Evolutionary conservation across 2,329 filamentous ascomycete species (phyloP).

Genomic region (Claviceps citrina): DNA sequence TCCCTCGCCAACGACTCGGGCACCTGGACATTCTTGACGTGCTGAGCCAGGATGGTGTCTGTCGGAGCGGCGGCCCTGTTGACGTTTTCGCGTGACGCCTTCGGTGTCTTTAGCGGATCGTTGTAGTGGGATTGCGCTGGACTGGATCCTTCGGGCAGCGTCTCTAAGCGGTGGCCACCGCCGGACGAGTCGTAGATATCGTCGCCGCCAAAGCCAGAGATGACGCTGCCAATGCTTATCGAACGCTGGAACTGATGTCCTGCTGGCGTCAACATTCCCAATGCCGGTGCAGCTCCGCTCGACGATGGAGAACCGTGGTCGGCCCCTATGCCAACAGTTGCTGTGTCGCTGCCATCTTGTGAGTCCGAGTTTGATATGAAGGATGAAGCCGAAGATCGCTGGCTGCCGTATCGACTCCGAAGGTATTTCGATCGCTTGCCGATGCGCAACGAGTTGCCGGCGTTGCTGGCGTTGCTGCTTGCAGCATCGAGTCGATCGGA

Average conservation of each 20-base stretch:
- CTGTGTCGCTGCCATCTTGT: slow-evolving; percentile 54
- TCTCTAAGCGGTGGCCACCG: slow-evolving; percentile 33
- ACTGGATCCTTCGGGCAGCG: slow-evolving; percentile 33
- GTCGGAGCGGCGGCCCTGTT: slow-evolving; percentile 44
- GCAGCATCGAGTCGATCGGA: slow-evolving; percentile 23
- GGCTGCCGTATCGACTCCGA: slow-evolving; percentile 40
- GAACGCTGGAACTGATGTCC: slow-evolving; percentile 52
- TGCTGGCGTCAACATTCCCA: slow-evolving; percentile 32
- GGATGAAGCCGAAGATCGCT: slow-evolving; percentile 46
- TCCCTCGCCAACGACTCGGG: slow-evolving; percentile 77
- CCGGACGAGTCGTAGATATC: slow-evolving; percentile 32
- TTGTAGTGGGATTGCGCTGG: slow-evolving; percentile 23
- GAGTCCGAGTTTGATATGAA: slow-evolving; percentile 38
- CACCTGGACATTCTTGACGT: slow-evolving; percentile 79
- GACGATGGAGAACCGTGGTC: slow-evolving; percentile 77
- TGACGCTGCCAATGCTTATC: slow-evolving; percentile 80
- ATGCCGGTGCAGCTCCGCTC: slow-evolving; percentile 53
- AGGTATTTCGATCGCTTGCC: slow-evolving; percentile 40
- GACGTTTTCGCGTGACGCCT: slow-evolving; percentile 37
- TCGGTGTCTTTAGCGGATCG: slow-evolving; percentile 53
- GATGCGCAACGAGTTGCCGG: slow-evolving; percentile 29
- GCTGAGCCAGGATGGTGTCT: slow-evolving; percentile 76
- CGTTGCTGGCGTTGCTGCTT: slow-evolving; percentile 26
- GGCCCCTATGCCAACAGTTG: slow-evolving; percentile 48
- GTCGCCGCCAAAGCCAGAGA: slow-evolving; percentile 48